A percentile compares a stretch with the other conserved stretches of the same genome.
These are phyloP conservation scores for Plantago ovata DNA, from an alignment of 257 asterid genomes.

Conservation along the genomic window DNA sequence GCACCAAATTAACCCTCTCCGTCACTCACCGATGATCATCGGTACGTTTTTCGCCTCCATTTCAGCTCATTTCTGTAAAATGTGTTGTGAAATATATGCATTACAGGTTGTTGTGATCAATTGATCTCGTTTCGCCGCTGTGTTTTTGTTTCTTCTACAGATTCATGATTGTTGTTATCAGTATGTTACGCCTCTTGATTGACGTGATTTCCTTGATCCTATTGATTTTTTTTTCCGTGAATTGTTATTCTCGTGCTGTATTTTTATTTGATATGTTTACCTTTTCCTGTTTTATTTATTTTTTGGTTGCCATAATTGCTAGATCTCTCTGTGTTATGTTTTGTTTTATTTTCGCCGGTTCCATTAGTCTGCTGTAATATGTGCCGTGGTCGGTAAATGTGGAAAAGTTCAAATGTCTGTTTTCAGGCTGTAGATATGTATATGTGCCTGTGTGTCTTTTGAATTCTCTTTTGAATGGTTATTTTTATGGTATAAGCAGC, in stretches of 20 bases:
- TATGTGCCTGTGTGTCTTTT: background rate
- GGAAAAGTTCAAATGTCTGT: background rate
- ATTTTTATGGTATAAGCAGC: background rate
- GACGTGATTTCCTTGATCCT: no score
- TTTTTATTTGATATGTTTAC: no score
- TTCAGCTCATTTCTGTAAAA: conserved; percentile 6
- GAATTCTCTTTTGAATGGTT: background rate
- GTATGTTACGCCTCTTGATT: no score
- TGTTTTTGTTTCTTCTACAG: no score
- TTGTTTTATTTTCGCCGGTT: background rate
- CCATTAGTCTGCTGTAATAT: background rate
- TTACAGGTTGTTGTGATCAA: no score
- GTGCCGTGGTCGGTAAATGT: background rate
- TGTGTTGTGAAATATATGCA: no score
- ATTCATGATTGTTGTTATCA: no score
- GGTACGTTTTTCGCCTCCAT: conserved; percentile 26
- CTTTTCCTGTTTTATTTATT: background rate
- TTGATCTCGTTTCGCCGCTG: no score
- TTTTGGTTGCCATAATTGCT: background rate
- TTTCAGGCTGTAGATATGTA: background rate
- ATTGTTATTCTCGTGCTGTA: background rate
- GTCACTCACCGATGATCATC: conserved; percentile 45
- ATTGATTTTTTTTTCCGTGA: no score
- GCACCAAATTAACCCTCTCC: conserved; percentile 27
- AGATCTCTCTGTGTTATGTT: background rate